These are phyloP conservation scores for Aspergillus fischeri DNA, from an alignment of 2,329 filamentous ascomycete species.

Conservation along the genomic window DNA sequence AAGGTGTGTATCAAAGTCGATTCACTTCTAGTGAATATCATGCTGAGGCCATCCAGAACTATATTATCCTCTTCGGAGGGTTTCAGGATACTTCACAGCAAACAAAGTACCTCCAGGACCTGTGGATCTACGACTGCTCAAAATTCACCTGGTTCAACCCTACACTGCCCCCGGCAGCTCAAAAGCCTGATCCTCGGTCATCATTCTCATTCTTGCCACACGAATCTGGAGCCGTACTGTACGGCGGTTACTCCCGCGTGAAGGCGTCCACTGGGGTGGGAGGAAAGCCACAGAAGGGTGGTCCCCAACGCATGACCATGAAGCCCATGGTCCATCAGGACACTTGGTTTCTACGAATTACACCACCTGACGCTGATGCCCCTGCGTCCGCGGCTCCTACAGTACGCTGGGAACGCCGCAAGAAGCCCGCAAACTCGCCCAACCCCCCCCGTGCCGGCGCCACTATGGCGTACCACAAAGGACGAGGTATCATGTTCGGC, in stretches of 20 bases:
- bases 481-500: constrained; percentile 86
- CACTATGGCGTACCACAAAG: constrained; percentile 93
- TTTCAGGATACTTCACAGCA: constrained; percentile 96
- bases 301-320: constrained; percentile 64
- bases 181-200: constrained; percentile 85
- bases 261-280: constrained; percentile 59
- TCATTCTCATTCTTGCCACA: constrained; percentile 91
- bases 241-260: constrained; percentile 88
- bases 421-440: constrained; percentile 85
- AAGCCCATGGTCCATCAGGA: constrained; percentile 91
- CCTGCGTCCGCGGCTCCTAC: constrained; percentile 62
- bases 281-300: constrained; percentile 60
- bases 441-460: constrained; percentile 79
- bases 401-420: constrained; percentile 87
- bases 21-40: neutral
- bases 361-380: constrained; percentile 65
- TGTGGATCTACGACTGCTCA: constrained; percentile 93
- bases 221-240: constrained; percentile 83
- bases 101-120: constrained; percentile 86
- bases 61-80: constrained; percentile 90
- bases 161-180: constrained; percentile 67
- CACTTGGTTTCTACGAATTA: constrained; percentile 85
- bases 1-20: constrained; percentile 48
- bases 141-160: constrained; percentile 83
- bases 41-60: constrained; percentile 52